Evolutionary conservation across 495 filamentous ascomycete species (phyloP), one percentile per base, ranked within the genome.

Genomic region (Durotheca rogersii): DNA sequence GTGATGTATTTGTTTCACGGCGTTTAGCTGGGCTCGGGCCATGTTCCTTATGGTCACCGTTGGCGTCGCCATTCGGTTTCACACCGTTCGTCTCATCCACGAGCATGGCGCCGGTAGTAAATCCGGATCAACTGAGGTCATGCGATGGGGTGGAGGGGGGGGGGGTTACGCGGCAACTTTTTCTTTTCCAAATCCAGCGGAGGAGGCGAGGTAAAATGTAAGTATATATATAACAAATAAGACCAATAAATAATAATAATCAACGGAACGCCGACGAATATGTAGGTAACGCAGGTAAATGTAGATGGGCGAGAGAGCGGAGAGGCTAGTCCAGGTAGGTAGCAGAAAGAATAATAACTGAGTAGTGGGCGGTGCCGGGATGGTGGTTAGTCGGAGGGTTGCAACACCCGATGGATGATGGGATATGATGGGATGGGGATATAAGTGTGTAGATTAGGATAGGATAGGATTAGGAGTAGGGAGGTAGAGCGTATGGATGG

Each of bases 1-100:
- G 58, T 32, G 58, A 64, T 37, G 61, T 54, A 19, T 56, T 56
- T 41, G 53, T 58, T 58, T 62, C 53, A 53, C 58, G 51, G 23
- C 48, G 58, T 36, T 58, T 61, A 33, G 52, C 56, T 51, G 53
- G 53, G 33, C 48, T 52, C 48, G 53, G 53, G 33, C 48, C 51
- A 43, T 57, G 53, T 16, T 41, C 48, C 27, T 53, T 56, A 35
- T 44, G 7, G n/a, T 64, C 49, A 32, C 42, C 53, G 39, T 49
- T 57, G 58, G 51, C 51, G 38, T 49, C 35, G 49, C 48, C 45
- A 32, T 61, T 49, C 23, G 49, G 53, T 56, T 56, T 51, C 56
- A 63, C 57, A 48, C 48, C 51, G 42, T 60, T 36, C 36, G 59
- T 46, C 18, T 57, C 43, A 58, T 62, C 46, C 47, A 55, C 46